These are phyloP conservation scores for Pouteria glomerata DNA, from an alignment of 148 eudicot species.

Conservation along the genomic window DNA sequence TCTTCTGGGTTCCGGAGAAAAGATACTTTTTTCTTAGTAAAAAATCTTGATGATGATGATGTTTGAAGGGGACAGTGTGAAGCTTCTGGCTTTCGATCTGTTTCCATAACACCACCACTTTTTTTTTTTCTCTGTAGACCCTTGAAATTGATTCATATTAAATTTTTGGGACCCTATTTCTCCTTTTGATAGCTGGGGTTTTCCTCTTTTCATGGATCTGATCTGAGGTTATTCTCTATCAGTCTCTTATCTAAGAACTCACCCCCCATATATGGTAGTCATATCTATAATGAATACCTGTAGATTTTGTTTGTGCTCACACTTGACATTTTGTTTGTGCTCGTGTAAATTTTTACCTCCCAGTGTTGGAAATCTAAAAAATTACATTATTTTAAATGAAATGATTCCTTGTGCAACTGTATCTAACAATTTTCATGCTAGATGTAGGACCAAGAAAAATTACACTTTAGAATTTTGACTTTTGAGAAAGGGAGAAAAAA, in stretches of 20 bases:
- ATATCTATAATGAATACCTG: neutral
- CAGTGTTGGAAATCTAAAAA: neutral
- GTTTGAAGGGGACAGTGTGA: neutral
- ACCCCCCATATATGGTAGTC: neutral
- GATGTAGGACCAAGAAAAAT: too few relatives aligned
- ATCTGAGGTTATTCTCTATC: slow-evolving; percentile 5
- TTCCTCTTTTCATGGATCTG: slow-evolving; percentile 4
- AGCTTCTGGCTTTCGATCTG: neutral
- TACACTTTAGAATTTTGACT: too few relatives aligned
- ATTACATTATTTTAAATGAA: too few relatives aligned
- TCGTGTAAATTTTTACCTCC: too few relatives aligned
- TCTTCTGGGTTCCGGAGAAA: neutral
- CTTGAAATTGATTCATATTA: neutral
- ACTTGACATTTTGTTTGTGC: neutral
- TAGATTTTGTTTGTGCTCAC: too few relatives aligned
- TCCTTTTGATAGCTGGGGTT: neutral
- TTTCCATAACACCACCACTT: neutral
- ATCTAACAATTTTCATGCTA: too few relatives aligned
- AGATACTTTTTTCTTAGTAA: neutral
- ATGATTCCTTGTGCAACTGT: too few relatives aligned
- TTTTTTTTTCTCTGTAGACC: neutral
- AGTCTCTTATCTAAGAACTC: slow-evolving; percentile 1
- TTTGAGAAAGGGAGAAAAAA: too few relatives aligned
- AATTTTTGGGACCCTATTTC: slow-evolving; percentile 3
- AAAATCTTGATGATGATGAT: neutral